Conservation (phyloP, 306 rosid genomes). For the Castanospermum australe region DNA sequence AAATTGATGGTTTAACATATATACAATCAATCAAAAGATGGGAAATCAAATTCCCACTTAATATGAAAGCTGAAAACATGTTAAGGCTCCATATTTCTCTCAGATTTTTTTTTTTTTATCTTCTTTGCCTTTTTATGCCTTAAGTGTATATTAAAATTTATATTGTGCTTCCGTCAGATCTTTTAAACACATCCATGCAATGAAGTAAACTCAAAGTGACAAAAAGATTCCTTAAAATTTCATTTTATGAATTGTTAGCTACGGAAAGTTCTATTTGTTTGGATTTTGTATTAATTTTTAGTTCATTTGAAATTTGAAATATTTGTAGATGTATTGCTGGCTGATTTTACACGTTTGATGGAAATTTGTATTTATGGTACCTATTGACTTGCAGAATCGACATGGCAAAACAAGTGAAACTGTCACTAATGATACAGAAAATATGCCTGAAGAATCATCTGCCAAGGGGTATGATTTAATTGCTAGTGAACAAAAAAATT, state of each 20-base stretch:
- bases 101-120: not conserved
- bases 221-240: not conserved
- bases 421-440: constrained; percentile 30
- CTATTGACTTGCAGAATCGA: constrained; percentile 63
- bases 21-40: not conserved
- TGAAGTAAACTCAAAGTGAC: not conserved
- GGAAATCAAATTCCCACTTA: not conserved
- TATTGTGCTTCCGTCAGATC: not conserved
- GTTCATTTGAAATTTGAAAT: constrained; percentile 10
- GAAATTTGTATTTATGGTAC: constrained; percentile 2
- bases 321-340: constrained; percentile 7
- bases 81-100: not conserved
- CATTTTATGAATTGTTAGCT: not conserved
- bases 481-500: not conserved
- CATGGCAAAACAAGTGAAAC: constrained; percentile 58
- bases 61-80: not conserved
- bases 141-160: not conserved
- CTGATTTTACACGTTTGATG: not conserved
- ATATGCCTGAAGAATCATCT: constrained; percentile 44
- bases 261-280: not conserved
- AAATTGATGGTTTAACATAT: not conserved
- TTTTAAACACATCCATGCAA: not conserved
- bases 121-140: not conserved
- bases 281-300: constrained; percentile 12
- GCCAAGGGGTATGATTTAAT: constrained; percentile 46